phyloP scores from a whole-genome alignment of 2,329 filamentous ascomycete species.

The Trichothecium sympodiale region DNA sequence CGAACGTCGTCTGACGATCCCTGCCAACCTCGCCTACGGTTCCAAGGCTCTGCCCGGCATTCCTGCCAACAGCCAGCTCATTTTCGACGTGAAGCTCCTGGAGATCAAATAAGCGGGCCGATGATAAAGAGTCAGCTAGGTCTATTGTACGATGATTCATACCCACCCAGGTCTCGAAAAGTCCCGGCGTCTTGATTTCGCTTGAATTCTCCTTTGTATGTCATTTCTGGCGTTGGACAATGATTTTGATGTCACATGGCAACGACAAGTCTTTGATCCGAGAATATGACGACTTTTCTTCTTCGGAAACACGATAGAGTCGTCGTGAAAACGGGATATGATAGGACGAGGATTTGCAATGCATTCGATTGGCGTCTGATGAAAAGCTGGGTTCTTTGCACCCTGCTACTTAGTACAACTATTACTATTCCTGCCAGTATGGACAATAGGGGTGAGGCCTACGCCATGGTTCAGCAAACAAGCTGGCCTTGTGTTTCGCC shows the following conservation, averaged over 20 bases:
- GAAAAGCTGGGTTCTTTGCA: conserved; percentile 3
- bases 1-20: conserved; percentile 87
- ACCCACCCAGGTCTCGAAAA: background rate
- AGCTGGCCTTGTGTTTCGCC: too few relatives aligned
- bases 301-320: background rate
- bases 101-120: conserved; percentile 59
- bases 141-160: background rate
- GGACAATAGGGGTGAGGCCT: too few relatives aligned
- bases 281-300: background rate
- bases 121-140: background rate
- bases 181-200: background rate
- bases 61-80: conserved; percentile 78
- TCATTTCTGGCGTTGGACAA: background rate
- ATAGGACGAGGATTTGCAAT: conserved; percentile 37
- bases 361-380: conserved; percentile 33
- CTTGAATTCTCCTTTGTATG: background rate
- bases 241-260: background rate
- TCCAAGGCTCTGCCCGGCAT: conserved; percentile 74
- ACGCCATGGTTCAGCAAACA: too few relatives aligned
- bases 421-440: background rate
- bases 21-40: conserved; percentile 80
- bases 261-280: conserved; percentile 6
- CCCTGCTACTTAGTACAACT: conserved; percentile 6
- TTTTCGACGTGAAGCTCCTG: conserved; percentile 83
- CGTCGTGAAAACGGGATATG: conserved; percentile 24